phyloP scores from a whole-genome alignment of 2,329 filamentous ascomycete species.

The Xylariaceae sp. region DNA sequence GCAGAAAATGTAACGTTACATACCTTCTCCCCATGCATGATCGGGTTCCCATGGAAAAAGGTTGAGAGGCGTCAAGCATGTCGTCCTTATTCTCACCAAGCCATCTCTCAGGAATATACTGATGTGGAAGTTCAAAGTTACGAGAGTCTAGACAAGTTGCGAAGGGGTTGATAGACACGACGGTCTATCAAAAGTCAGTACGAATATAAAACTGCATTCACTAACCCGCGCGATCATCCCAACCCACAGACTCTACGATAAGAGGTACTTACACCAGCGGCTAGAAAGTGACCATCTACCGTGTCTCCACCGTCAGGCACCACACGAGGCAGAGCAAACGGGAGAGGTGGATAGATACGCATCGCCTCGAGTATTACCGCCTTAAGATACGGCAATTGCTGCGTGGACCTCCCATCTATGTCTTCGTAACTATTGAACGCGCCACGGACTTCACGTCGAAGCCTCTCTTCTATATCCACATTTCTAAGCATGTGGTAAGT shows the following conservation, averaged over 20 bases:
- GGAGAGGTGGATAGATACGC: constrained; percentile 1
- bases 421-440: not conserved
- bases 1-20: too few relatives aligned
- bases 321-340: not conserved
- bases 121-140: constrained; percentile 12
- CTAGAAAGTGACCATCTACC: not conserved
- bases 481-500: not conserved
- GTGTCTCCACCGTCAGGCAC: constrained; percentile 4
- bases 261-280: not conserved
- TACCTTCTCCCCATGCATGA: constrained; percentile 18
- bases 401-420: not conserved
- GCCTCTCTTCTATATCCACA: not conserved
- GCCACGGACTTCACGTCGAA: not conserved
- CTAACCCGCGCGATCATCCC: too few relatives aligned
- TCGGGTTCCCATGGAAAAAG: constrained; percentile 12
- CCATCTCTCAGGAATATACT: constrained; percentile 21
- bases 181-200: constrained; percentile 8
- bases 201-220: not conserved
- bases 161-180: constrained; percentile 19
- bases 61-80: constrained; percentile 17
- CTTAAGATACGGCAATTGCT: not conserved
- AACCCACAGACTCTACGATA: too few relatives aligned
- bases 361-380: not conserved
- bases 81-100: constrained; percentile 12
- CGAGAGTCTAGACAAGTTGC: constrained; percentile 17